These are phyloP conservation scores for Limonomyces culmigenus DNA, from an alignment of 1,284 basidiomycete genomes.

Conservation along the genomic window DNA sequence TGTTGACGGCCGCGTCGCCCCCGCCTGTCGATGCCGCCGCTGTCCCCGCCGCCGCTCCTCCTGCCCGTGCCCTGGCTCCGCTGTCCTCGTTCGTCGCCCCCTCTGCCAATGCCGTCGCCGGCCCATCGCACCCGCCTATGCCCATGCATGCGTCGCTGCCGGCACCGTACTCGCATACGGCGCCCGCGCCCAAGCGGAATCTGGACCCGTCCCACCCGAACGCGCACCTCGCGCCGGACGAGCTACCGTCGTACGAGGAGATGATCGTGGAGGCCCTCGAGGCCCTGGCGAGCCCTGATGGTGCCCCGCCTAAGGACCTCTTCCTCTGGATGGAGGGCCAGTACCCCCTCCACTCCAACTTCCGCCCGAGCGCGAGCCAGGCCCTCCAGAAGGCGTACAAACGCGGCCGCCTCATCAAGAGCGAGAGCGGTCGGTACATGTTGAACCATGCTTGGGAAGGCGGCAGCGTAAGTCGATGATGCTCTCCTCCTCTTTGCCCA, in stretches of 20 bases:
- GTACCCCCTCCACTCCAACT: slow-evolving; percentile 74
- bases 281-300: slow-evolving; percentile 46
- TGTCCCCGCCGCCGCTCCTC: neutral
- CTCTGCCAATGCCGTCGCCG: slow-evolving; percentile 8
- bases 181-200: slow-evolving; percentile 10
- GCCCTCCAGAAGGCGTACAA: slow-evolving; percentile 70
- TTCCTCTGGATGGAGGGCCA: slow-evolving; percentile 65
- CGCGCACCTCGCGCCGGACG: slow-evolving; percentile 24
- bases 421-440: slow-evolving; percentile 48
- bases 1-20: slow-evolving; percentile 7
- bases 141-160: slow-evolving; percentile 9
- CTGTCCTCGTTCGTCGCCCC: slow-evolving; percentile 7
- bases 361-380: slow-evolving; percentile 69
- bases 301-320: slow-evolving; percentile 60
- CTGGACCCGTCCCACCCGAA: slow-evolving; percentile 16
- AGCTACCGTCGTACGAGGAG: slow-evolving; percentile 70
- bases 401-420: slow-evolving; percentile 59
- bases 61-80: slow-evolving; percentile 9
- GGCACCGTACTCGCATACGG: slow-evolving; percentile 8
- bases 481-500: slow-evolving; percentile 3
- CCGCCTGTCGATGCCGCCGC: slow-evolving; percentile 2
- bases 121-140: slow-evolving; percentile 32
- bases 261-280: slow-evolving; percentile 68
- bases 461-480: slow-evolving; percentile 37
- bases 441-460: slow-evolving; percentile 62